Conservation (phyloP, 2,329 filamentous ascomycete species). For the Epichloe uncinata region DNA sequence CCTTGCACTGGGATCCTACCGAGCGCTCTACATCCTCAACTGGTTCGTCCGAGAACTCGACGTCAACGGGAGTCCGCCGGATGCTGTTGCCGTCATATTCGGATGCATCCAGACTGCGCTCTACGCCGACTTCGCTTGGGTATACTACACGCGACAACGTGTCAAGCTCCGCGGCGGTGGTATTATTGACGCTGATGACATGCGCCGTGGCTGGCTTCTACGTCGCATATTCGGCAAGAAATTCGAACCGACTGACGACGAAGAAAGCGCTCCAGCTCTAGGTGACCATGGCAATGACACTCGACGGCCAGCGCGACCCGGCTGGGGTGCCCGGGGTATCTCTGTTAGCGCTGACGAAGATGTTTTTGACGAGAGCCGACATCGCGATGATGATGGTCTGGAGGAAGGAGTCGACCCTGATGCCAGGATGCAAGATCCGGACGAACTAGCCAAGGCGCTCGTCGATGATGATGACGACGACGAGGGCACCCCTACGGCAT, state of each 20-base stretch:
- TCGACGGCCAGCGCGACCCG: conserved; percentile 27
- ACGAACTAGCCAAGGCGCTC: conserved; percentile 47
- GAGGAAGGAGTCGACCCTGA: conserved; percentile 40
- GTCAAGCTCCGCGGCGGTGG: conserved; percentile 84
- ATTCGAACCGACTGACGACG: conserved; percentile 41
- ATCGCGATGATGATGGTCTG: conserved; percentile 32
- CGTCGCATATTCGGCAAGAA: conserved; percentile 59
- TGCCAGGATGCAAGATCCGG: conserved; percentile 53
- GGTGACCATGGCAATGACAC: conserved; percentile 20
- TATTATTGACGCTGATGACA: conserved; percentile 79
- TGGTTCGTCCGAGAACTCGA: conserved; percentile 65
- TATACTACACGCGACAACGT: conserved; percentile 85
- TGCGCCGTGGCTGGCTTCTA: conserved; percentile 74
- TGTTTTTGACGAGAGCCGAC: conserved; percentile 36
- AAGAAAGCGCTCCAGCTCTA: conserved; percentile 42
- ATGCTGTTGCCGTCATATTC: conserved; percentile 68
- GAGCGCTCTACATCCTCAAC: conserved; percentile 79
- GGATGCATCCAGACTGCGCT: conserved; percentile 80
- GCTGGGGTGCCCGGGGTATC: conserved; percentile 52
- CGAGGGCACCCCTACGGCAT: conserved; percentile 14
- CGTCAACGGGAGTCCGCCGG: conserved; percentile 42
- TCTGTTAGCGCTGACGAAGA: conserved; percentile 54
- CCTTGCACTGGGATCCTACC: conserved; percentile 73
- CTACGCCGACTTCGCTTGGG: conserved; percentile 92
- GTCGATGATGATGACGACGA: conserved; percentile 35